Conservation (phyloP, 176 grass and related monocot genomes). For the Hyparrhenia diplandra region DNA sequence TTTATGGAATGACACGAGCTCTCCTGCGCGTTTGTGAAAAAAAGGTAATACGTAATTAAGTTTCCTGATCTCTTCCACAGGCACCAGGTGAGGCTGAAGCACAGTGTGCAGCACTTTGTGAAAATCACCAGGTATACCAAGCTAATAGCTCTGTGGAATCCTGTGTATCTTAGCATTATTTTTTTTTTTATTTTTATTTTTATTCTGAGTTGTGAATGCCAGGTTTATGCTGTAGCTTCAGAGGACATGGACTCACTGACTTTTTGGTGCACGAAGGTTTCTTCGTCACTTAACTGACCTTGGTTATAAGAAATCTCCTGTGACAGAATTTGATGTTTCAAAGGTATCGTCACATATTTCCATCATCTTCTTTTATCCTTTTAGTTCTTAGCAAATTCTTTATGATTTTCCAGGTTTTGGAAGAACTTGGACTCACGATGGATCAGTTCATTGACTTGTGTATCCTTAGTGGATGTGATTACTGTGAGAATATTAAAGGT, state of each 20-base stretch:
- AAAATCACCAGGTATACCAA: slow-evolving; percentile 60
- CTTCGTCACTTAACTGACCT: slow-evolving; percentile 89
- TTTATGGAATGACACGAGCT: too few species aligned
- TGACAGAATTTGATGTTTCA: slow-evolving; percentile 88
- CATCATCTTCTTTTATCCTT: neutral
- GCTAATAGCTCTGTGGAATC: neutral
- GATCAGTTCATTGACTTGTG: slow-evolving; percentile 94
- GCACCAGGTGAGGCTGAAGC: slow-evolving; percentile 94
- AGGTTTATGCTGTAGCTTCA: slow-evolving; percentile 92
- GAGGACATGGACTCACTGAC: slow-evolving; percentile 96
- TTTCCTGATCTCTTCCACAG: slow-evolving; percentile 41
- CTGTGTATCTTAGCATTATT: slow-evolving; percentile 12
- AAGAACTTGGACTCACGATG: slow-evolving; percentile 82
- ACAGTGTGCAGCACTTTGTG: slow-evolving; percentile 86
- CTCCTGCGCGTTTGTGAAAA: too few species aligned
- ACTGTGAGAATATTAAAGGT: slow-evolving; percentile 92
- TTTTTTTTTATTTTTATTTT: slow-evolving; percentile 27
- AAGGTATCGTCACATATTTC: slow-evolving; percentile 38
- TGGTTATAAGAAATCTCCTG: slow-evolving; percentile 73
- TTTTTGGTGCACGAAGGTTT: slow-evolving; percentile 72
- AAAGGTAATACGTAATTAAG: neutral
- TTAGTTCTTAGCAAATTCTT: neutral
- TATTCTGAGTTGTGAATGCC: slow-evolving; percentile 4
- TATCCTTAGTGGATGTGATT: slow-evolving; percentile 93
- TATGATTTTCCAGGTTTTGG: slow-evolving; percentile 64